Percentiles rank a stretch among this genome's conserved stretches.
phyloP scores from a whole-genome alignment of 257 asterid species.

The Sherardia arvensis region DNA sequence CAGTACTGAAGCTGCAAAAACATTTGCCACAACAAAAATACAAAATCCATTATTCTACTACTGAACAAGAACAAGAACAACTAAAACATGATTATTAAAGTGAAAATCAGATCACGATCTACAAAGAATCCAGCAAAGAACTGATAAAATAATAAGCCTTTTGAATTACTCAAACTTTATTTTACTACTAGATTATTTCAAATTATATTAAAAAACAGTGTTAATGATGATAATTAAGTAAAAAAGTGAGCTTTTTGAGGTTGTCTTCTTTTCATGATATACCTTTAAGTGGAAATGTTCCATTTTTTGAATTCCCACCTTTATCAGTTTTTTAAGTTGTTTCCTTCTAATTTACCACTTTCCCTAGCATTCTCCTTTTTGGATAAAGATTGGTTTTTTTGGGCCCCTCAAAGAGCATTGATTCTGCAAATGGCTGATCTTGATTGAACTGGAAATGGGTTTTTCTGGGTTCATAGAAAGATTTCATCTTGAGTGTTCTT shows the following conservation, averaged over 20 bases:
- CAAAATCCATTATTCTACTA: neutral
- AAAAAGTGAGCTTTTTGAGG: constrained; percentile 4
- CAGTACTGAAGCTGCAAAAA: neutral
- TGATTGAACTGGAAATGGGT: constrained; percentile 2
- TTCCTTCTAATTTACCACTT: neutral
- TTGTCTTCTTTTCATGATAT: constrained; percentile 17
- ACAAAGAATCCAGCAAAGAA: neutral
- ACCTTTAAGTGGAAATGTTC: constrained; percentile 7
- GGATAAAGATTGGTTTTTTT: neutral
- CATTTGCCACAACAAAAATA: neutral
- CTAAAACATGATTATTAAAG: neutral
- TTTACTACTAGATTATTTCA: neutral
- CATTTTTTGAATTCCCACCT: neutral
- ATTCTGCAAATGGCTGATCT: neutral
- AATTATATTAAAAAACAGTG: neutral
- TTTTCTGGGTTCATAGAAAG: neutral
- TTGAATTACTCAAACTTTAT: neutral
- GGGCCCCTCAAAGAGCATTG: constrained; percentile 1
- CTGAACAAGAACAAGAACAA: neutral
- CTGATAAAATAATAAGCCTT: neutral
- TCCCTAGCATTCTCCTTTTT: neutral
- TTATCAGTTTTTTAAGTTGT: neutral
- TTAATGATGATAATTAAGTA: neutral
- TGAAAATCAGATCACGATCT: constrained; percentile 5
- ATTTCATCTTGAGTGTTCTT: constrained; percentile 3